These are phyloP conservation scores for Tolypocladium cylindrosporum DNA, from an alignment of 2,329 filamentous ascomycete species.

Conservation along the genomic window DNA sequence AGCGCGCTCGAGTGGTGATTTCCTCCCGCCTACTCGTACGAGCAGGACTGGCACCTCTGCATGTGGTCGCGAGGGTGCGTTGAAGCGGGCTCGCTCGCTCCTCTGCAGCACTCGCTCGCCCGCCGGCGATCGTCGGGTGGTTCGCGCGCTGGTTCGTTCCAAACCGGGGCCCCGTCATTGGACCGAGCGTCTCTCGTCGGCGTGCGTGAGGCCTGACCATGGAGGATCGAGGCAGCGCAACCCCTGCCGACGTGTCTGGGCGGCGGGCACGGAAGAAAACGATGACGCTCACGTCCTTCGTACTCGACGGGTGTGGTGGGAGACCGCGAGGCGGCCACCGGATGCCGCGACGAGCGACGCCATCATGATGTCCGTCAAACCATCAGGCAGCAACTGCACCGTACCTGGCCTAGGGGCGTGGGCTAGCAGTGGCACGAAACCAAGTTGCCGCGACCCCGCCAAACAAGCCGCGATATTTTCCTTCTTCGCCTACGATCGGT, in stretches of 20 bases:
- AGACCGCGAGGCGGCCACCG: not conserved
- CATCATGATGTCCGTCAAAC: not conserved
- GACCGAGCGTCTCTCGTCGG: not conserved
- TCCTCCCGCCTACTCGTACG: not conserved
- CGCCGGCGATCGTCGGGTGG: not conserved
- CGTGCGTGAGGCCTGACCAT: too few relatives aligned
- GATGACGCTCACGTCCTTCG: too few relatives aligned
- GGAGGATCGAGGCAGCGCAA: not conserved
- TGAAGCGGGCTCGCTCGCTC: too few relatives aligned
- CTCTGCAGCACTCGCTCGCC: too few relatives aligned
- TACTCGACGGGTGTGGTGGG: not conserved
- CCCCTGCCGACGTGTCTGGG: not conserved
- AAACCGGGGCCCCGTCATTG: not conserved
- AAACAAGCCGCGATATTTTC: not conserved
- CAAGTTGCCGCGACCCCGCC: not conserved
- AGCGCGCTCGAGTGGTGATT: not conserved
- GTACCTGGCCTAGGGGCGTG: not conserved
- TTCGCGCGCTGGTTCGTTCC: not conserved
- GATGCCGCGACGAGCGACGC: not conserved
- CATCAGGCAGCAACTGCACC: not conserved
- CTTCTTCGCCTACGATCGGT: not conserved
- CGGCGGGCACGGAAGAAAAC: too few relatives aligned
- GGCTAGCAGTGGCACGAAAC: not conserved
- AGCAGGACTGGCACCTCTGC: not conserved
- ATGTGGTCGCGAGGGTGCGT: not conserved